These are phyloP conservation scores for Durio zibethinus DNA, from an alignment of 345 rosid genomes.

Conservation along the genomic window DNA sequence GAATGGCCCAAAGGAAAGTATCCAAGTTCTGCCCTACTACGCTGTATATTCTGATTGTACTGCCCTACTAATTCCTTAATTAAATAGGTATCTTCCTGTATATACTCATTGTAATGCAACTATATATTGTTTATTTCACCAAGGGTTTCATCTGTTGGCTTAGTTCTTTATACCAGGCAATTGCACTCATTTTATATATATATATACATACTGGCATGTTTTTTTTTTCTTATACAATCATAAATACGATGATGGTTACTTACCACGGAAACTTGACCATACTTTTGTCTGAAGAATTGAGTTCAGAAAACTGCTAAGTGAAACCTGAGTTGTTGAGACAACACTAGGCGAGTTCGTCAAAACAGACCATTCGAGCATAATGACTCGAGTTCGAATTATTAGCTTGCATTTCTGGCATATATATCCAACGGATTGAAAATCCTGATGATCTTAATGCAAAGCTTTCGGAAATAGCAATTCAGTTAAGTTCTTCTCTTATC, in stretches of 20 bases:
- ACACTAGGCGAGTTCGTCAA: not conserved
- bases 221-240: no score
- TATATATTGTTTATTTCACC: no score
- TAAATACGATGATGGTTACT: not conserved
- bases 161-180: no score
- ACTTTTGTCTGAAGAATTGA: not conserved
- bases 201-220: no score
- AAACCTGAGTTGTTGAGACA: not conserved
- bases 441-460: not conserved
- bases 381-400: not conserved
- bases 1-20: no score
- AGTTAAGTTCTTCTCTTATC: not conserved
- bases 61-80: no score
- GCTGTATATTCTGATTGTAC: no score
- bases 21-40: no score
- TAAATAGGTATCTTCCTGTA: no score
- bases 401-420: not conserved
- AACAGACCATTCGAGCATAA: not conserved
- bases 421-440: not conserved
- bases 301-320: not conserved
- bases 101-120: no score
- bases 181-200: no score
- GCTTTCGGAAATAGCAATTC: not conserved
- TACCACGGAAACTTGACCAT: not conserved
- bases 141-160: no score